Base-by-base conservation (phyloP, 306 rosid genomes). In the Benincasa hispida region DNA sequence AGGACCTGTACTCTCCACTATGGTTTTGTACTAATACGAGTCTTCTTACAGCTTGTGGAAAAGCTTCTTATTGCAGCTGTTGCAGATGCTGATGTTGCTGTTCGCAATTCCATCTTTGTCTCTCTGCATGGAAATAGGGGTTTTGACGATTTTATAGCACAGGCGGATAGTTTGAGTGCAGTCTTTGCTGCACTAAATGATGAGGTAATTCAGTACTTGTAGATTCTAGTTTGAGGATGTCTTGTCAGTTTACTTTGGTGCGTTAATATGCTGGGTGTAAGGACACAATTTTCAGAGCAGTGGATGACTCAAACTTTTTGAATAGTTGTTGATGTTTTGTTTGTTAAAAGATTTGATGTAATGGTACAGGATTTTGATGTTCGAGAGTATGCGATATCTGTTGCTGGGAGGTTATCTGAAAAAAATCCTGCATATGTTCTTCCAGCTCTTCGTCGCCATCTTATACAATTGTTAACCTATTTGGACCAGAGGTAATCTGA, bases 381-480 rank as follows among this genome's bases (percentile, higher is more conserved):
- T 76, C 90, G 99, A 11, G 99, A 90, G 85, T 90, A 87, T 84
- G 90, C 97, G 51, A 94, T 94, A 79, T 92, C 96, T 76, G 81
- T 94, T 80, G 91, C 99, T 82, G 99, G 99, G 82, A 90, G 99
- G 85, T 82, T 94, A 78, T 92, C 99, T 1, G 97, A 90, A 85
- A 94, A 92, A 82, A 94, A 94, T 86, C 99, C 99, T 83, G 99
- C 99, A 50, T 94, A 94, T 72, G 97, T 92, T 88, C 96, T 94
- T 82, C 97, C 99, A 37, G 97, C 99, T 17, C 99, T 94, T 83
- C 99, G 99, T 72, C 95, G 99, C 54, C 94, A 94, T 89, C 97
- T 94, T 74, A 94, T 94, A 81, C 99, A 94, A 87, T 78, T 94
- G 86, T 76, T 94, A 76, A 94, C 96, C 30, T 89, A 92, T 83